Evolutionary conservation across 148 eudicot genomes (phyloP).

Genomic region (Diospyros kaki): DNA sequence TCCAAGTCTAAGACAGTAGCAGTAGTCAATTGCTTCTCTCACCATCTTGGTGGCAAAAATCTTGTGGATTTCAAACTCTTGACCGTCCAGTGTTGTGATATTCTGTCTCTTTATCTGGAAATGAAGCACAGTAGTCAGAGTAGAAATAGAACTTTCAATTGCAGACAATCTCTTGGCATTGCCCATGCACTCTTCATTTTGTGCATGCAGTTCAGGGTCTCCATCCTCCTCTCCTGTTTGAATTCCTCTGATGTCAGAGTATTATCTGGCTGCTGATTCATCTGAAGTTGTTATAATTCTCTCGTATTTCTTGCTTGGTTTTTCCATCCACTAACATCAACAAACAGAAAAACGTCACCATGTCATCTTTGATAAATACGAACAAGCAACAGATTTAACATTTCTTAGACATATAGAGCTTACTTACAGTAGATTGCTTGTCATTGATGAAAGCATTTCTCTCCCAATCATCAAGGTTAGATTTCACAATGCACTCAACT

Average conservation of each 20-base stretch:
- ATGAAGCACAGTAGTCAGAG: constrained; percentile 15
- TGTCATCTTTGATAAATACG: neutral
- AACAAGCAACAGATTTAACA: neutral
- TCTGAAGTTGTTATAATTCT: neutral
- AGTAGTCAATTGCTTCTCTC: constrained; percentile 54
- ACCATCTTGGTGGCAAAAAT: constrained; percentile 73
- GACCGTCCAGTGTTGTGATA: constrained; percentile 24
- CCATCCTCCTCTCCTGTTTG: neutral
- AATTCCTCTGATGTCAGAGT: neutral
- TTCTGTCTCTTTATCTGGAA: constrained; percentile 13
- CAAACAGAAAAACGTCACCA: neutral
- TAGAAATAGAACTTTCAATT: constrained; percentile 16
- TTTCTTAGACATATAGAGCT: neutral
- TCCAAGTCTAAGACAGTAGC: constrained; percentile 12
- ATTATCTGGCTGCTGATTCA: neutral
- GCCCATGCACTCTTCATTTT: constrained; percentile 19
- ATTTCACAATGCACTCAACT: neutral
- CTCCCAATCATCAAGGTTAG: constrained; percentile 1
- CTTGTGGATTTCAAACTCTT: constrained; percentile 51
- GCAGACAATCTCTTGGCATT: constrained; percentile 19
- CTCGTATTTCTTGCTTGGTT: constrained; percentile 6
- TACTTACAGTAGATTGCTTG: constrained; percentile 9
- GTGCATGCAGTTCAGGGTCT: constrained; percentile 16
- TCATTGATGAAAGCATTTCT: neutral
- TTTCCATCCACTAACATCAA: constrained; percentile 13